phyloP scores from a whole-genome alignment of 345 rosid species.

The Hevea brasiliensis region DNA sequence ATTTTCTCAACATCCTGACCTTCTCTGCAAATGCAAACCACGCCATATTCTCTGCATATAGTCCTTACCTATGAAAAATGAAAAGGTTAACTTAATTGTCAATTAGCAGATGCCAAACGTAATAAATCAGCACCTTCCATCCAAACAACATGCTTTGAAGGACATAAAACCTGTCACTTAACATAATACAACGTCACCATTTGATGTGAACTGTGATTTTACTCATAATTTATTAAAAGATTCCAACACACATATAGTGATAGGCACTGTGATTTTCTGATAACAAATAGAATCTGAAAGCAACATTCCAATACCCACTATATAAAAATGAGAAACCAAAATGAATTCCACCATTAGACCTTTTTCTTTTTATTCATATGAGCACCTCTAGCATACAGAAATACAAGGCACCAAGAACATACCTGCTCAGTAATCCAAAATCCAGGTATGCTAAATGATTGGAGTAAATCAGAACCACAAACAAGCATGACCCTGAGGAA shows the following conservation, averaged over 20 bases:
- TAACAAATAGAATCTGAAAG: not conserved
- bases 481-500: constrained; percentile 77
- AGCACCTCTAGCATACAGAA: not conserved
- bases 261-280: not conserved
- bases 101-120: not conserved
- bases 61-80: constrained; percentile 45
- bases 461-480: constrained; percentile 89
- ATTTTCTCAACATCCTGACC: constrained; percentile 68
- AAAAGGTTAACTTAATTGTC: not conserved
- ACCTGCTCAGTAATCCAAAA: constrained; percentile 91
- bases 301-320: too few species aligned
- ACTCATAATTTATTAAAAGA: not conserved
- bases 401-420: constrained; percentile 1
- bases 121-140: not conserved
- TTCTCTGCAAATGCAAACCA: constrained; percentile 83
- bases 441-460: constrained; percentile 74
- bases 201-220: not conserved
- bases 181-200: not conserved
- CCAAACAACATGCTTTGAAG: not conserved
- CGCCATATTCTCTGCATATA: constrained; percentile 75
- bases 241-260: not conserved
- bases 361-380: not conserved
- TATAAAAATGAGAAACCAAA: not conserved
- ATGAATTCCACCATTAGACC: not conserved
- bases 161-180: not conserved